Evolutionary conservation across 208 protist genomes (phyloP).

Genomic region (Acanthamoeba castellanii): DNA sequence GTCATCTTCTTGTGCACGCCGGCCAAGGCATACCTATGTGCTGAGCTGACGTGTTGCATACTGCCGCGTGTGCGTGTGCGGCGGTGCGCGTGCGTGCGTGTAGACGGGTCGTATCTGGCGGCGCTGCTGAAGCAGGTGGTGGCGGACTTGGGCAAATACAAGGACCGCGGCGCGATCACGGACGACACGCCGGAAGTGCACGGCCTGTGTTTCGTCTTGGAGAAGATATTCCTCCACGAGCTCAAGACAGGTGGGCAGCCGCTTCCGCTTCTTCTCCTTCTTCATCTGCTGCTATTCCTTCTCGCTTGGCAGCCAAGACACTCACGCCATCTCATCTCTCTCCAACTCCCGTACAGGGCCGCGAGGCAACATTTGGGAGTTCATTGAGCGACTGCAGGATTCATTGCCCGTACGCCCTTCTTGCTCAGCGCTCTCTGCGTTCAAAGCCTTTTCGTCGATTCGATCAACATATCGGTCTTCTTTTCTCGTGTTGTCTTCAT

Average conservation of each 20-base stretch:
- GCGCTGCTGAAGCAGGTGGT: conserved; percentile 57
- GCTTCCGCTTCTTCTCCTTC: background rate
- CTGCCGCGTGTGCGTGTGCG: no score
- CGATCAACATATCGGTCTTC: background rate
- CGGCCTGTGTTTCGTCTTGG: conserved; percentile 29
- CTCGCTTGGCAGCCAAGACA: background rate
- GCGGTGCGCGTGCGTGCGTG: background rate
- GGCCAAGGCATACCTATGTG: background rate
- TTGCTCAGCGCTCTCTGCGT: no score
- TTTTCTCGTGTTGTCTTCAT: background rate
- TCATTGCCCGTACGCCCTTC: background rate
- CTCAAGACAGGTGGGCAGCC: background rate
- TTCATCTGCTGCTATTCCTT: background rate
- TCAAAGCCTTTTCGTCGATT: background rate
- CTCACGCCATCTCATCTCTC: background rate
- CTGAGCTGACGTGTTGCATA: background rate
- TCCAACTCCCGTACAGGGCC: background rate
- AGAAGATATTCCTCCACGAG: conserved; percentile 45
- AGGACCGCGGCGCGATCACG: background rate
- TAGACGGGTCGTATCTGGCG: conserved; percentile 39
- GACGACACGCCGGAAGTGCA: conserved; percentile 44
- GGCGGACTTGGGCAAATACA: conserved; percentile 6
- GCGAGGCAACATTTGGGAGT: conserved; percentile 24
- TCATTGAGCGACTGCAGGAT: conserved; percentile 36
- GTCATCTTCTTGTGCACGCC: background rate